These are phyloP conservation scores for Pseudonitzschia multiseries DNA, from an alignment of 108 stramenopile species.

Conservation along the genomic window DNA sequence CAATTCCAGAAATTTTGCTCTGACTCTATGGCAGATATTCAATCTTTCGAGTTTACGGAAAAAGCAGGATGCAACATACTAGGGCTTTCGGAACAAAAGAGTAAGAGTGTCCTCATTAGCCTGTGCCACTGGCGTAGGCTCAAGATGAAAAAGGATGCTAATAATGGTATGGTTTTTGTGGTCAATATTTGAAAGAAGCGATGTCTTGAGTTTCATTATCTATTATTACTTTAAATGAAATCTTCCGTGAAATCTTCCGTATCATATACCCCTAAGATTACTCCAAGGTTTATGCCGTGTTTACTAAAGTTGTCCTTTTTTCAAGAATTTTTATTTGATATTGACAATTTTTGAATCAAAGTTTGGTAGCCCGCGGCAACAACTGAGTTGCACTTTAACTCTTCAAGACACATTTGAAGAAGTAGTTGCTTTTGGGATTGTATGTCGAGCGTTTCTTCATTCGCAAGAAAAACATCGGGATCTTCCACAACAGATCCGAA, in stretches of 20 bases:
- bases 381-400: conserved; percentile 15
- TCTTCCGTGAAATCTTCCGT: too few species aligned
- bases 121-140: conserved; percentile 55
- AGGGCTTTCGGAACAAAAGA: conserved; percentile 13
- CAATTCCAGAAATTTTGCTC: conserved; percentile 16
- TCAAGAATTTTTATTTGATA: not conserved
- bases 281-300: too few species aligned
- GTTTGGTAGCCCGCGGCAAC: not conserved
- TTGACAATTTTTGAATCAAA: not conserved
- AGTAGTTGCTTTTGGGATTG: conserved; percentile 11
- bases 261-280: too few species aligned
- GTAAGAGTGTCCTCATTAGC: conserved; percentile 42
- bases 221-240: too few species aligned
- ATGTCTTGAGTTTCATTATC: not conserved
- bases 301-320: too few species aligned
- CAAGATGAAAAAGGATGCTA: conserved; percentile 27
- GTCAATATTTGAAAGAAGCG: conserved; percentile 9
- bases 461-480: not conserved
- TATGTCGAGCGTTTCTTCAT: not conserved
- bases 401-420: conserved; percentile 39
- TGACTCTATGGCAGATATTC: conserved; percentile 4
- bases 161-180: conserved; percentile 18
- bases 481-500: not conserved
- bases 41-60: conserved; percentile 27
- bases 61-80: conserved; percentile 26